These are phyloP conservation scores for Mortierella sp. DNA, from an alignment of 371 early-diverging fungal genomes.

Conservation along the genomic window DNA sequence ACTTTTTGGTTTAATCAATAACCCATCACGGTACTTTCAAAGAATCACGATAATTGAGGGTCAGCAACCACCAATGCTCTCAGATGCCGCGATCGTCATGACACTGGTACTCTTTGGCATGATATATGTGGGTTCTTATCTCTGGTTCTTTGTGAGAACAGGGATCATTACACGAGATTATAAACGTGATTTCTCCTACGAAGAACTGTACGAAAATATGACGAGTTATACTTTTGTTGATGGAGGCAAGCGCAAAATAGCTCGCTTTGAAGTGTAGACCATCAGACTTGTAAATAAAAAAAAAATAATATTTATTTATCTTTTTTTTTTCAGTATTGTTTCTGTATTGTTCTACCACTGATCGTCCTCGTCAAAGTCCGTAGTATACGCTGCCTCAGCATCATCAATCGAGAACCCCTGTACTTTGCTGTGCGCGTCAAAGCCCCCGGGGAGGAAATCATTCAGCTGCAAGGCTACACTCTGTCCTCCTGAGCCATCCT, in stretches of 20 bases:
- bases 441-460: conserved; percentile 44
- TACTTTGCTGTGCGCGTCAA: not conserved
- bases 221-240: conserved; percentile 35
- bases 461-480: conserved; percentile 32
- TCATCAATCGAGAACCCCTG: not conserved
- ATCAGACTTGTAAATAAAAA: not conserved
- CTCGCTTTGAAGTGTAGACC: conserved; percentile 42
- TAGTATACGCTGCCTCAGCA: not conserved
- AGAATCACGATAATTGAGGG: conserved; percentile 18
- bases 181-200: conserved; percentile 51
- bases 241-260: conserved; percentile 39
- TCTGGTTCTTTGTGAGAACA: conserved; percentile 43
- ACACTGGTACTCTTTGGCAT: conserved; percentile 9
- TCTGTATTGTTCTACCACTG: too few relatives aligned
- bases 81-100: conserved; percentile 21
- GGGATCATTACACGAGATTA: conserved; percentile 35
- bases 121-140: conserved; percentile 16
- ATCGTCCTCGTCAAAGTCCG: not conserved
- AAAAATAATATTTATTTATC: not conserved
- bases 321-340: not conserved
- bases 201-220: conserved; percentile 52
- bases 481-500: conserved; percentile 52
- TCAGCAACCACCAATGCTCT: conserved; percentile 23
- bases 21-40: conserved; percentile 34
- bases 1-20: conserved; percentile 24